Conservation (phyloP, 192 early-diverging fungal species). For the Funneliformis geosporum region DNA sequence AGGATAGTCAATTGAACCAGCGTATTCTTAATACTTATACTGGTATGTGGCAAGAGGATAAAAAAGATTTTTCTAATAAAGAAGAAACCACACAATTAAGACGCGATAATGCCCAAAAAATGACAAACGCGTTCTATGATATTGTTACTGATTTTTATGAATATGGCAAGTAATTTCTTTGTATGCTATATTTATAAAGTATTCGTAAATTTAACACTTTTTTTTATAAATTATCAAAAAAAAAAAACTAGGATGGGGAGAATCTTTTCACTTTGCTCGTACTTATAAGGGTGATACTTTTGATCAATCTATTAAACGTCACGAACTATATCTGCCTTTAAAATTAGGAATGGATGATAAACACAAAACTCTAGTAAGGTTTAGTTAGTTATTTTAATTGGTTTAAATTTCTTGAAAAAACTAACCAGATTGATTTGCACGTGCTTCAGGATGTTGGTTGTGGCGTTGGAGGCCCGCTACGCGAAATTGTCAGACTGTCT, state of each 20-base stretch:
- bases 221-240: conserved; percentile 1
- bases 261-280: conserved; percentile 87
- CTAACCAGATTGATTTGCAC: background rate
- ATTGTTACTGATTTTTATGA: conserved; percentile 51
- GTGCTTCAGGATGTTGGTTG: conserved; percentile 80
- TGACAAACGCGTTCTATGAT: conserved; percentile 50
- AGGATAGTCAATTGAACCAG: conserved; percentile 37
- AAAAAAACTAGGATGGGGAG: conserved; percentile 62
- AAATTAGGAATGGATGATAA: conserved; percentile 63
- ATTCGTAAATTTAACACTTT: background rate
- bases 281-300: conserved; percentile 74
- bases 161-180: conserved; percentile 39
- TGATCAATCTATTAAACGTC: conserved; percentile 75
- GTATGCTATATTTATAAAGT: background rate
- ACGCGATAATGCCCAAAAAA: conserved; percentile 43
- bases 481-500: conserved; percentile 81
- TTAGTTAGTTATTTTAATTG: conserved; percentile 34
- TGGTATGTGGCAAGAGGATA: conserved; percentile 43
- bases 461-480: conserved; percentile 88
- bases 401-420: background rate
- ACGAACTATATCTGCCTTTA: conserved; percentile 79
- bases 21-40: conserved; percentile 38
- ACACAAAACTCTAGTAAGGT: conserved; percentile 70
- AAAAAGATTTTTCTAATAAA: conserved; percentile 39
- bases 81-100: conserved; percentile 38